phyloP scores from a whole-genome alignment of 768 basidiomycete species.

The Kwoniella sp. region DNA sequence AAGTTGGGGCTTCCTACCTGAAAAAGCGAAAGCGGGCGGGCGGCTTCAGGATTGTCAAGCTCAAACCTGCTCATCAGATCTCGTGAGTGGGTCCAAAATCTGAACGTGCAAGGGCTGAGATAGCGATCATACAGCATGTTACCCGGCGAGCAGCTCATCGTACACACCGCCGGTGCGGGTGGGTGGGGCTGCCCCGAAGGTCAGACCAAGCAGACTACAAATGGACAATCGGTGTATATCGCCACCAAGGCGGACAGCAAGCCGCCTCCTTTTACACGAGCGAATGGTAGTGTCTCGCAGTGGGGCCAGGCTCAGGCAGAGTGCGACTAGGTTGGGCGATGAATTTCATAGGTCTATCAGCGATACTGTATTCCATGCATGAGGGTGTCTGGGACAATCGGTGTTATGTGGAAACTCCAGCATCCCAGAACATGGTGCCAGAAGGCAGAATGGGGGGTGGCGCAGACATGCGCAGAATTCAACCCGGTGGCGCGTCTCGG shows the following conservation, averaged over 20 bases:
- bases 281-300: constrained; percentile 26
- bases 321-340: constrained; percentile 10
- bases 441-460: too few relatives aligned
- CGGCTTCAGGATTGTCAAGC: constrained; percentile 11
- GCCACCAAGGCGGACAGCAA: constrained; percentile 12
- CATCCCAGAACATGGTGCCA: too few relatives aligned
- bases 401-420: too few relatives aligned
- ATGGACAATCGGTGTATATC: neutral
- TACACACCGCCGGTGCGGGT: constrained; percentile 40
- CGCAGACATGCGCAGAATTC: too few relatives aligned
- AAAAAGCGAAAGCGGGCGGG: constrained; percentile 12
- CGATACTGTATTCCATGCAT: too few relatives aligned
- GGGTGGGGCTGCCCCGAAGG: constrained; percentile 24
- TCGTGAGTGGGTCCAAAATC: neutral
- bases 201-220: neutral
- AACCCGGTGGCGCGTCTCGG: too few relatives aligned
- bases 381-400: too few relatives aligned
- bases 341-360: too few relatives aligned
- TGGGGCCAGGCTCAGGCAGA: constrained; percentile 21
- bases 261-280: constrained; percentile 18
- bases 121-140: constrained; percentile 6
- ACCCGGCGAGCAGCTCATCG: constrained; percentile 14
- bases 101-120: neutral
- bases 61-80: constrained; percentile 16
- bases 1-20: constrained; percentile 12